Conservation (phyloP, 139 green algal species). For the Coelastrella sp. region DNA sequence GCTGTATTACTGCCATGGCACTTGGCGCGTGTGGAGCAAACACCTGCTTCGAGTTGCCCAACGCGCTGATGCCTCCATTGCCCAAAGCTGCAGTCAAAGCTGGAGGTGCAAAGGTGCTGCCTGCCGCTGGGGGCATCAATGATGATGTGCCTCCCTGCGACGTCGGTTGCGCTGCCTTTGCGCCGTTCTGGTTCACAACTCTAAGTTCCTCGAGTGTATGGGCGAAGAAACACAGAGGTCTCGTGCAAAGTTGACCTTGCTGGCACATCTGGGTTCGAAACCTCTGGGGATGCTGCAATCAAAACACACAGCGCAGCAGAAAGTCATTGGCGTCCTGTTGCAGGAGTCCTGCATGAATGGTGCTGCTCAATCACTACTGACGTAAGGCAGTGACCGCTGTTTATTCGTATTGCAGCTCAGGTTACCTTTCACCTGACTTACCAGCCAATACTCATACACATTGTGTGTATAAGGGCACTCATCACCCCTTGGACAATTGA, state of each 20-base stretch:
- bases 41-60: no score
- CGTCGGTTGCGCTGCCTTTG: neutral
- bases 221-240: conserved; percentile 36
- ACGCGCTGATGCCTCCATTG: no score
- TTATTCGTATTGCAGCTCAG: no score
- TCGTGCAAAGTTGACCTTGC: conserved; percentile 19
- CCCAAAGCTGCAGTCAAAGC: no score
- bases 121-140: neutral
- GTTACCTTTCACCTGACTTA: neutral
- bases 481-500: conserved; percentile 52
- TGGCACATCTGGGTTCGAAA: conserved; percentile 5
- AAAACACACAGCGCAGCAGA: neutral
- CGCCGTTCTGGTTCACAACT: neutral
- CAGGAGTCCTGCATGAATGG: no score
- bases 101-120: no score
- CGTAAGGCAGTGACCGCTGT: no score
- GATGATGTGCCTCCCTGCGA: neutral
- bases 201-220: conserved; percentile 21
- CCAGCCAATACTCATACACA: conserved; percentile 87
- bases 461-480: conserved; percentile 61
- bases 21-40: no score
- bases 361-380: no score
- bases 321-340: no score
- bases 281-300: neutral
- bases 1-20: no score